phyloP scores from a whole-genome alignment of 805 yeast species.

The Komagataella mondaviorum region DNA sequence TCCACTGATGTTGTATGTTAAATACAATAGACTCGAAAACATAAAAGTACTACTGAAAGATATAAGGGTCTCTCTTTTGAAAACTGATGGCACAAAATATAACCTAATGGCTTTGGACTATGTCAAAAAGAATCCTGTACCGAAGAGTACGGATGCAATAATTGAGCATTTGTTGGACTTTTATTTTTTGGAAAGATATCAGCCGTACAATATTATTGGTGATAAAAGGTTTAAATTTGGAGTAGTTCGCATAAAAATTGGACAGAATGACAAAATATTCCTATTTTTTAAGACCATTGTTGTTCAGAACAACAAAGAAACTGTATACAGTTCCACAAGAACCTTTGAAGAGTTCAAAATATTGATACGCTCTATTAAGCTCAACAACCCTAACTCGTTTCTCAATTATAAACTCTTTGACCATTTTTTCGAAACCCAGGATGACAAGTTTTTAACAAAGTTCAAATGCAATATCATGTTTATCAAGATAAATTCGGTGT shows the following conservation, averaged over 20 bases:
- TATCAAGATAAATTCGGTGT: conserved; percentile 31
- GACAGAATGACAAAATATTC: conserved; percentile 12
- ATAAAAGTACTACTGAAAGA: conserved; percentile 36
- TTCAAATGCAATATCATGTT: conserved; percentile 32
- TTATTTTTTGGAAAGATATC: conserved; percentile 8
- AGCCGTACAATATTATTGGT: conserved; percentile 10
- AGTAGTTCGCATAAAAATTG: conserved; percentile 20
- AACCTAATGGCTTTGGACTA: conserved; percentile 30
- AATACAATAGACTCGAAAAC: conserved; percentile 54
- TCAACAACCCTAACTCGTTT: conserved; percentile 21
- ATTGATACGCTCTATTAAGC: conserved; percentile 18
- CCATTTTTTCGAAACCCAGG: background rate
- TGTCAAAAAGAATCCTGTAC: conserved; percentile 17
- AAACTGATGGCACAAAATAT: conserved; percentile 12
- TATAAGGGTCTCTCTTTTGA: conserved; percentile 29
- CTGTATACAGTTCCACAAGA: conserved; percentile 1
- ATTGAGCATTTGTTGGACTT: conserved; percentile 23
- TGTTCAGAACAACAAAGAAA: conserved; percentile 1
- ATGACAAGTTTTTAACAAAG: conserved; percentile 21
- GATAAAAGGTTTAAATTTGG: conserved; percentile 10
- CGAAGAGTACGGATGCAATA: conserved; percentile 1
- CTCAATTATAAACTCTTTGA: conserved; percentile 6
- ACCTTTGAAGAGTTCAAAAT: conserved; percentile 17
- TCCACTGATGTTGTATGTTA: conserved; percentile 60
- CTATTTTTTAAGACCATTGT: conserved; percentile 10